These are phyloP conservation scores for Truncatella angustata DNA, from an alignment of 2,329 filamentous ascomycete species.

Conservation along the genomic window DNA sequence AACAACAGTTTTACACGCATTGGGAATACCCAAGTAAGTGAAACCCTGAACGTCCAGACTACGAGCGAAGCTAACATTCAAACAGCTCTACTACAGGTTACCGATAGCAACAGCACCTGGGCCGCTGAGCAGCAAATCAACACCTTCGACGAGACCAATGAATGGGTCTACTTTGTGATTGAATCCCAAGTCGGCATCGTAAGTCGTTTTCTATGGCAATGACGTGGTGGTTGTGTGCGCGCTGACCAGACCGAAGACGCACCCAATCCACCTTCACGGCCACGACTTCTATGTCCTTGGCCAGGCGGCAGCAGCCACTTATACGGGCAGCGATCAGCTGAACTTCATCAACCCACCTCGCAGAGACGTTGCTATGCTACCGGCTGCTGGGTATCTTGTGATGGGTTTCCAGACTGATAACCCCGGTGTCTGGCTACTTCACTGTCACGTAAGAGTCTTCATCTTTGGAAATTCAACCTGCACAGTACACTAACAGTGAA, in stretches of 20 bases:
- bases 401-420: conserved; percentile 52
- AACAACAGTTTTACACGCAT: conserved; percentile 44
- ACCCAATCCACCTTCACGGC: conserved; percentile 44
- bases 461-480: neutral
- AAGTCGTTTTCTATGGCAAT: neutral
- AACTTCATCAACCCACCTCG: conserved; percentile 44
- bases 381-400: conserved; percentile 43
- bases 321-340: conserved; percentile 24
- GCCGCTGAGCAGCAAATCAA: conserved; percentile 28
- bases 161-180: conserved; percentile 35
- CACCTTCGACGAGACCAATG: conserved; percentile 22
- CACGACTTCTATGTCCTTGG: conserved; percentile 42
- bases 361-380: conserved; percentile 47
- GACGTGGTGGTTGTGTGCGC: neutral
- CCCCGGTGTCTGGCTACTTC: conserved; percentile 46
- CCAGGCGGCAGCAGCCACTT: conserved; percentile 26
- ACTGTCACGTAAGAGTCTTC: conserved; percentile 22
- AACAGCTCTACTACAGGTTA: conserved; percentile 30
- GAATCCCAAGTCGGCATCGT: conserved; percentile 24
- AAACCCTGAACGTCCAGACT: neutral
- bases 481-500: neutral
- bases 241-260: conserved; percentile 11
- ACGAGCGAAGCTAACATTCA: neutral
- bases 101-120: conserved; percentile 22
- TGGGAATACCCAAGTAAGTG: conserved; percentile 43